Percentiles rank a stretch among this genome's conserved stretches.
Evolutionary conservation across 148 eudicot species (phyloP).

Genomic region (Nepenthes mirabilis): DNA sequence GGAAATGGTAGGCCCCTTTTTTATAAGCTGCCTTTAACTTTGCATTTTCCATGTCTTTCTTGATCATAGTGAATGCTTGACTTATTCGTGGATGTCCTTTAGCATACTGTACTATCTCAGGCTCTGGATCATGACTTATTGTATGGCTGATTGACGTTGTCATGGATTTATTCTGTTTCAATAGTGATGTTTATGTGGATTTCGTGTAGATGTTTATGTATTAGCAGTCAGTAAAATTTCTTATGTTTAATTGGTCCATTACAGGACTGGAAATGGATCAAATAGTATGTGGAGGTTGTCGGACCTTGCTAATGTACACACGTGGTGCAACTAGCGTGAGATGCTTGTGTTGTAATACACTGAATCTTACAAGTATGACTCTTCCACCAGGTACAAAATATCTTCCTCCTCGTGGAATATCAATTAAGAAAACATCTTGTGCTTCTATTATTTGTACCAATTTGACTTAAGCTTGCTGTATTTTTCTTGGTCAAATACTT

Average conservation of each 20-base stretch:
- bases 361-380: slow-evolving; percentile 30
- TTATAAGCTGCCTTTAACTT: too few relatives aligned
- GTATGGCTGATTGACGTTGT: too few relatives aligned
- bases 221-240: background rate
- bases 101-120: too few relatives aligned
- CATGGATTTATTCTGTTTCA: too few relatives aligned
- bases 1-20: too few relatives aligned
- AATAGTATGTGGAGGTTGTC: slow-evolving; percentile 67
- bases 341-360: slow-evolving; percentile 71
- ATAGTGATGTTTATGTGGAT: too few relatives aligned
- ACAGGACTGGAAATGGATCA: slow-evolving; percentile 60
- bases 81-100: too few relatives aligned
- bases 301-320: slow-evolving; percentile 59
- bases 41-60: too few relatives aligned
- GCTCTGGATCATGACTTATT: too few relatives aligned
- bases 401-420: background rate
- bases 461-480: background rate
- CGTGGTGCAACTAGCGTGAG: slow-evolving; percentile 79
- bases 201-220: background rate
- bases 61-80: too few relatives aligned
- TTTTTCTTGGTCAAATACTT: too few relatives aligned
- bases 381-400: slow-evolving; percentile 18
- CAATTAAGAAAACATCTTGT: background rate
- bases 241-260: background rate
- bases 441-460: background rate